phyloP scores from a whole-genome alignment of 2,329 filamentous ascomycete species.

The Didymella segeticola region DNA sequence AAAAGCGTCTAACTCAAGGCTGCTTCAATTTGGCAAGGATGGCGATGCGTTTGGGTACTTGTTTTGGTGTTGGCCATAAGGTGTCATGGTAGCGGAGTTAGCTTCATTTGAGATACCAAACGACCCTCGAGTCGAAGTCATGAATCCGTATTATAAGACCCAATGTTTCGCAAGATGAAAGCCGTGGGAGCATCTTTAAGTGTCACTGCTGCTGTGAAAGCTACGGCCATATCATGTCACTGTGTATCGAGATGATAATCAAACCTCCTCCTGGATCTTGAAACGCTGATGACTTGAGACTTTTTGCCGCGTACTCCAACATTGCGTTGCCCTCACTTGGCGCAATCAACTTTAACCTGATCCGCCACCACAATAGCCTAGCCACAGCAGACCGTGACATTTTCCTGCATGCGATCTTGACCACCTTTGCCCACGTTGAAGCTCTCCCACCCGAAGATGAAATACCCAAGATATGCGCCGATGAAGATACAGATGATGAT shows the following conservation, averaged over 20 bases:
- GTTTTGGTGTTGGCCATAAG: not conserved
- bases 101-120: conserved; percentile 4
- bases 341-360: not conserved
- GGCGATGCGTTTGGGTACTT: not conserved
- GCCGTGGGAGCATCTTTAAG: too few species aligned
- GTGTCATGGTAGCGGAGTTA: not conserved
- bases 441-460: conserved; percentile 47
- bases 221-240: not conserved
- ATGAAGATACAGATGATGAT: conserved; percentile 63
- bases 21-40: not conserved
- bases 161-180: too few species aligned
- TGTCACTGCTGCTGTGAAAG: too few species aligned
- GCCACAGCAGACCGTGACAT: conserved; percentile 47
- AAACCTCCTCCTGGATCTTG: not conserved
- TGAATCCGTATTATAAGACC: too few species aligned
- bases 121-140: not conserved
- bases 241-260: not conserved
- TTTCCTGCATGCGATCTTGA: conserved; percentile 41
- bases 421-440: conserved; percentile 34
- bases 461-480: conserved; percentile 45
- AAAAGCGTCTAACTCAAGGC: not conserved
- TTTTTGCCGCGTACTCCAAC: not conserved
- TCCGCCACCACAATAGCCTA: conserved; percentile 12
- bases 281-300: not conserved
- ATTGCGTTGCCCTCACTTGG: not conserved